Conservation (phyloP, 228 moss, liverwort and hornwort species). For the Sphagnum magellanicum region DNA sequence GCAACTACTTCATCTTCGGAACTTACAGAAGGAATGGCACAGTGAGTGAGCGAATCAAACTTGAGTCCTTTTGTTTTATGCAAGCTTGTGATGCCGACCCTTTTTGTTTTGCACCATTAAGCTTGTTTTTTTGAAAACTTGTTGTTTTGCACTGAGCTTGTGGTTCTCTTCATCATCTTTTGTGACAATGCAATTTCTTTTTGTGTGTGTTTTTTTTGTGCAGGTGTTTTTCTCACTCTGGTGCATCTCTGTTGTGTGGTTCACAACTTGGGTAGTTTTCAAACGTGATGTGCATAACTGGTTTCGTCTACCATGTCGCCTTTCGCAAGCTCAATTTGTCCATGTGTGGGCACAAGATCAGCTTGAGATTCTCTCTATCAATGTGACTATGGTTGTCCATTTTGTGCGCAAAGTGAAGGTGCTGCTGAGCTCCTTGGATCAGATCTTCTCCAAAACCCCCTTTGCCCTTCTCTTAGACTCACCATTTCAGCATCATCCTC, state of each 20-base stretch:
- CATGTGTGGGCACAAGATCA: constrained; percentile 56
- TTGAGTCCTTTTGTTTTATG: too few species aligned
- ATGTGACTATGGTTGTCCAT: constrained; percentile 30
- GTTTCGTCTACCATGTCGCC: constrained; percentile 53
- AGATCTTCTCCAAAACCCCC: neutral
- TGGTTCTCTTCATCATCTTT: neutral
- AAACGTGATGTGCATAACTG: constrained; percentile 59
- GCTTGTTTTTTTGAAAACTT: neutral
- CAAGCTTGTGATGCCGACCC: too few species aligned
- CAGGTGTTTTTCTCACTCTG: constrained; percentile 65
- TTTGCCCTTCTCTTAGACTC: neutral
- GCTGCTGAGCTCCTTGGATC: neutral
- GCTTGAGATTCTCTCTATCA: constrained; percentile 39
- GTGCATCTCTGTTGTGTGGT: constrained; percentile 62
- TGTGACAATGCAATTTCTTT: neutral
- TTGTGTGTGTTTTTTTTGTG: neutral
- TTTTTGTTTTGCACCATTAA: neutral
- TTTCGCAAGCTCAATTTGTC: constrained; percentile 35
- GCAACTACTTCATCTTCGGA: constrained; percentile 66
- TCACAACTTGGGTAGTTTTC: constrained; percentile 37
- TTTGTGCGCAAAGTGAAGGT: constrained; percentile 56
- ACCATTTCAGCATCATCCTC: neutral
- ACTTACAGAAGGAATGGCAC: constrained; percentile 46
- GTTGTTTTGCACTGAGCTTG: neutral
- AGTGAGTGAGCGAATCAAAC: constrained; percentile 15